These are phyloP conservation scores for Tolypocladium album DNA, from an alignment of 2,329 filamentous ascomycete genomes.

Conservation along the genomic window DNA sequence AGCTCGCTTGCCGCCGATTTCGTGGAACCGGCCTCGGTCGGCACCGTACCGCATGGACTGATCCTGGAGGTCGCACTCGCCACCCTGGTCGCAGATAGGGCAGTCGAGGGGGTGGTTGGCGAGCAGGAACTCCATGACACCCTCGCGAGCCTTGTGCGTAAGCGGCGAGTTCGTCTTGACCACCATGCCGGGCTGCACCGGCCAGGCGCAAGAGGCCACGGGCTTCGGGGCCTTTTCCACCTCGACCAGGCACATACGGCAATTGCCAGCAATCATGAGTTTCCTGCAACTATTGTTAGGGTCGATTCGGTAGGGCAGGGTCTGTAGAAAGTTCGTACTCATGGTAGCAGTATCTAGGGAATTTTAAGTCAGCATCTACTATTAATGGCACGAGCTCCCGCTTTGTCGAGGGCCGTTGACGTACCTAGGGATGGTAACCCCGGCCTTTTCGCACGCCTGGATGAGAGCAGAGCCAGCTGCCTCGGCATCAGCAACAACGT, in stretches of 20 bases:
- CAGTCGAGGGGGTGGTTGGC: slow-evolving; percentile 95
- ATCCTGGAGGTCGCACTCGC: slow-evolving; percentile 97
- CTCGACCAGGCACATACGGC: slow-evolving; percentile 98
- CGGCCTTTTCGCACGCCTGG: slow-evolving; percentile 98
- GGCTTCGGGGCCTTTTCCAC: slow-evolving; percentile 95
- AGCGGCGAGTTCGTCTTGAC: slow-evolving; percentile 97
- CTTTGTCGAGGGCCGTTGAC: slow-evolving; percentile 8
- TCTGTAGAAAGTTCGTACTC: slow-evolving; percentile 50
- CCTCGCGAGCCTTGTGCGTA: slow-evolving; percentile 94
- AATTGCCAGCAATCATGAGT: slow-evolving; percentile 98
- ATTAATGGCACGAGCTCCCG: neutral
- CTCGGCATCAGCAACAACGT: slow-evolving; percentile 24
- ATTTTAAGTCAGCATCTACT: slow-evolving; percentile 11
- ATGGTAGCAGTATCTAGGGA: slow-evolving; percentile 89
- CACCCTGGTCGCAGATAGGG: slow-evolving; percentile 96
- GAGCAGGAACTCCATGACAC: slow-evolving; percentile 97
- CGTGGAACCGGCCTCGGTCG: slow-evolving; percentile 94
- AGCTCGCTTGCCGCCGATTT: slow-evolving; percentile 88
- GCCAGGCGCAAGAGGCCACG: slow-evolving; percentile 97
- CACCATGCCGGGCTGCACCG: slow-evolving; percentile 96
- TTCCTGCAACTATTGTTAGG: slow-evolving; percentile 54
- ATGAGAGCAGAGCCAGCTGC: slow-evolving; percentile 92
- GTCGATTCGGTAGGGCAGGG: slow-evolving; percentile 12
- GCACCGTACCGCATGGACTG: slow-evolving; percentile 98
- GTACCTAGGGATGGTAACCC: slow-evolving; percentile 75